Evolutionary conservation across 768 basidiomycete species (phyloP).

Genomic region (Filobasidium wieringae): DNA sequence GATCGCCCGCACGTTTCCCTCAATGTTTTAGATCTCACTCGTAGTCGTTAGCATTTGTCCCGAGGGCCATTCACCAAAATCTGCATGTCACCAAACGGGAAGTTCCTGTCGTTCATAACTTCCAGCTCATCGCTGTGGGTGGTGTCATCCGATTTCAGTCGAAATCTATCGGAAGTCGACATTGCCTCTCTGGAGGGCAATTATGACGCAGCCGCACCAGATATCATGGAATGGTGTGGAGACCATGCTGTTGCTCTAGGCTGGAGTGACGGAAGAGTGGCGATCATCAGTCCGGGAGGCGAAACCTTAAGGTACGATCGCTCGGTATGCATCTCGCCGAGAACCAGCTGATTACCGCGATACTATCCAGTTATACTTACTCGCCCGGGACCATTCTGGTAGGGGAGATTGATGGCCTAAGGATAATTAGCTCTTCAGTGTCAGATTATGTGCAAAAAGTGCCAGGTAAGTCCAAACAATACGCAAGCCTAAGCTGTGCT

Average conservation of each 20-base stretch:
- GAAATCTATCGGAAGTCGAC: slow-evolving; percentile 76
- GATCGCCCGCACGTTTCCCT: too few relatives aligned
- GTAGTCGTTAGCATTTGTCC: slow-evolving; percentile 54
- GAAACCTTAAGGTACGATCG: slow-evolving; percentile 63
- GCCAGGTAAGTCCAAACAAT: slow-evolving; percentile 65
- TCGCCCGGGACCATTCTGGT: slow-evolving; percentile 61
- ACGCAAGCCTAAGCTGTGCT: not conserved
- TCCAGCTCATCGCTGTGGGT: slow-evolving; percentile 65
- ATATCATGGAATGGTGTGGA: slow-evolving; percentile 86
- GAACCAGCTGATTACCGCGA: not conserved
- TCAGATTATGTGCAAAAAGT: slow-evolving; percentile 91
- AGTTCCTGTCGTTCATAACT: slow-evolving; percentile 74
- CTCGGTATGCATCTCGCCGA: not conserved
- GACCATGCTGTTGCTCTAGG: slow-evolving; percentile 83
- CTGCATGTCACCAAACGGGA: slow-evolving; percentile 84
- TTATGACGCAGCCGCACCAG: slow-evolving; percentile 32
- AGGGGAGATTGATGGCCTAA: slow-evolving; percentile 78
- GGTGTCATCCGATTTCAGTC: slow-evolving; percentile 85
- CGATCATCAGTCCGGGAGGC: slow-evolving; percentile 86
- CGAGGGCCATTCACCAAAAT: slow-evolving; percentile 81
- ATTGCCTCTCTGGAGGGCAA: slow-evolving; percentile 19
- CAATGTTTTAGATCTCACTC: too few relatives aligned
- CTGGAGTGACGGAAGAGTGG: slow-evolving; percentile 57
- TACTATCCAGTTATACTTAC: slow-evolving; percentile 59
- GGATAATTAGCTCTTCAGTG: slow-evolving; percentile 64